Percentiles rank a stretch among this genome's conserved stretches.
Evolutionary conservation across 371 early-diverging fungal species (phyloP).

Genomic region (Mucor indicus): DNA sequence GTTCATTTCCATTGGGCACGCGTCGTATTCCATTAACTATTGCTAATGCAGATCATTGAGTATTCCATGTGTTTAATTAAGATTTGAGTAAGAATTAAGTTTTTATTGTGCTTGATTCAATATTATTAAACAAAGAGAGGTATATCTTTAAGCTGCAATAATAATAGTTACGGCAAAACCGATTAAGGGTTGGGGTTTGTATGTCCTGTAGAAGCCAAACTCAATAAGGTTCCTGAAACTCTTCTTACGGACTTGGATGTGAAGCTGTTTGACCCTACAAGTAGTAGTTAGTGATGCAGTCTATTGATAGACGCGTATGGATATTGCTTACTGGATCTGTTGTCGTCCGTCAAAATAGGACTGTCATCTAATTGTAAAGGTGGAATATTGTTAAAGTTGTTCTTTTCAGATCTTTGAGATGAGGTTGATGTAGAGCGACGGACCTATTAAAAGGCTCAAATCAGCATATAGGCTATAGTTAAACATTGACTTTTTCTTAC

Average conservation of each 20-base stretch:
- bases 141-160: no score
- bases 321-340: neutral
- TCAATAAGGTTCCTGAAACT: constrained; percentile 39
- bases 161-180: no score
- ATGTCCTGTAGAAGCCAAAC: constrained; percentile 35
- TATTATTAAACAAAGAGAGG: no score
- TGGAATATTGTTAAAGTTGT: constrained; percentile 30
- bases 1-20: no score
- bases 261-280: constrained; percentile 25
- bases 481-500: constrained; percentile 17
- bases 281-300: neutral
- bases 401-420: constrained; percentile 48
- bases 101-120: no score
- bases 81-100: no score
- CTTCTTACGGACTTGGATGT: constrained; percentile 30
- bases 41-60: no score
- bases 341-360: constrained; percentile 6
- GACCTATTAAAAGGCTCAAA: constrained; percentile 11
- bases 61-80: no score
- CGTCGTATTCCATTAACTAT: no score
- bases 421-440: constrained; percentile 47
- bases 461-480: neutral
- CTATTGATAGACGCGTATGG: neutral
- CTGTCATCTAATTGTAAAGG: constrained; percentile 40
- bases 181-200: no score